phyloP scores from a whole-genome alignment of 2,329 filamentous ascomycete genomes.

The Colletotrichum lini region DNA sequence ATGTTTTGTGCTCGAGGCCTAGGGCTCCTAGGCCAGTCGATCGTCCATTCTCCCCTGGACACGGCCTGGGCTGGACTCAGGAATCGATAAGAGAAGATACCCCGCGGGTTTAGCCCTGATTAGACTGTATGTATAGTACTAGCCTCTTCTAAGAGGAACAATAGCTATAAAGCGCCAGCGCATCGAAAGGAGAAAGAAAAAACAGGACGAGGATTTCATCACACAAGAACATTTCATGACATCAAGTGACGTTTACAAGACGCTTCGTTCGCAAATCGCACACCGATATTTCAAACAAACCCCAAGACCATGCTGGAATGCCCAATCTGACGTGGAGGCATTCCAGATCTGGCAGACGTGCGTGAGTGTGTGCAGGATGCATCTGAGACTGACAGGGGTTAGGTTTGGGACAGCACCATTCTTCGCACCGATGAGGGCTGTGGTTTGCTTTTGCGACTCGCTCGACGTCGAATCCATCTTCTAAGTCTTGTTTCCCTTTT shows the following conservation, averaged over 20 bases:
- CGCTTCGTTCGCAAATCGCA: neutral
- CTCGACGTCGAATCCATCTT: neutral
- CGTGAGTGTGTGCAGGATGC: conserved; percentile 39
- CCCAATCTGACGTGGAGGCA: conserved; percentile 33
- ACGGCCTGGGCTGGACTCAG: conserved; percentile 40
- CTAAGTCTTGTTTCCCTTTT: too few relatives aligned
- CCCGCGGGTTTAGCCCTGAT: conserved; percentile 39
- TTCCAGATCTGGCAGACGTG: conserved; percentile 32
- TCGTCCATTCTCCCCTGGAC: conserved; percentile 13
- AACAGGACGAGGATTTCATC: neutral
- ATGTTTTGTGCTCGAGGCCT: conserved; percentile 26
- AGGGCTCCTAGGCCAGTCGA: conserved; percentile 20
- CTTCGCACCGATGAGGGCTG: conserved; percentile 12
- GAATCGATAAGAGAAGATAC: conserved; percentile 40
- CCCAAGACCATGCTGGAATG: neutral
- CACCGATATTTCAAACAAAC: conserved; percentile 10
- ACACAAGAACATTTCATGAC: conserved; percentile 16
- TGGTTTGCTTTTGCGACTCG: conserved; percentile 11
- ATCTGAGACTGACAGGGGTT: conserved; percentile 38
- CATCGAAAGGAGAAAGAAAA: conserved; percentile 2
- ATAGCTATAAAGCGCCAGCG: conserved; percentile 35
- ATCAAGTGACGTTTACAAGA: neutral
- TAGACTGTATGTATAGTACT: conserved; percentile 37
- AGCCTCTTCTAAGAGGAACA: conserved; percentile 3
- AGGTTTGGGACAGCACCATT: conserved; percentile 23